Evolutionary conservation across 2,329 filamentous ascomycete genomes (phyloP).

Genomic region (Diaporthe nobilis): DNA sequence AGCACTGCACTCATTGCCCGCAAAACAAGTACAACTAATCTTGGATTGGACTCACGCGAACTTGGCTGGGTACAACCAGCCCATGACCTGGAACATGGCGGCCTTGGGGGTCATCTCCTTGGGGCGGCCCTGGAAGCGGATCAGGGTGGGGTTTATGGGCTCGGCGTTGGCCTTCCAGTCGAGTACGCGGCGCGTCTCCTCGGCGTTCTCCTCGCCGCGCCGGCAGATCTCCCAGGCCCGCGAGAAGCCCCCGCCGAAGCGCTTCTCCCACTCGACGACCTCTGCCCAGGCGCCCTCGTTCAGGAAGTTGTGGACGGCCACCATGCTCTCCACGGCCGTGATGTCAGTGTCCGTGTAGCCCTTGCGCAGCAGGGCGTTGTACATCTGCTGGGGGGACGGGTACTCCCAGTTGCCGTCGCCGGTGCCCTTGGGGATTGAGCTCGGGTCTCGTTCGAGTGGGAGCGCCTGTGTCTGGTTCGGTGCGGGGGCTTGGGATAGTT

Average conservation of each 20-base stretch:
- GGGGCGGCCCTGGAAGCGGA: constrained; percentile 91
- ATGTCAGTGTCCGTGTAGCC: constrained; percentile 95
- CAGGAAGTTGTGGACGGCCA: constrained; percentile 96
- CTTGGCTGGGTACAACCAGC: constrained; percentile 82
- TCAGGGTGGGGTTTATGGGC: constrained; percentile 76
- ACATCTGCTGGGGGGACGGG: constrained; percentile 99
- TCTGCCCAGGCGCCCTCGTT: constrained; percentile 98
- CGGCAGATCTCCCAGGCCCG: constrained; percentile 82
- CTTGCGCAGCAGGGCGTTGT: constrained; percentile 96
- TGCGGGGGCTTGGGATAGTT: constrained; percentile 84
- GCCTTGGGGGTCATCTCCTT: constrained; percentile 94
- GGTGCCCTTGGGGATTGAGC: constrained; percentile 91
- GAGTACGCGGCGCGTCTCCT: constrained; percentile 54
- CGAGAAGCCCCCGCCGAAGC: constrained; percentile 81
- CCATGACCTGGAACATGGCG: constrained; percentile 84
- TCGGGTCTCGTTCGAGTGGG: constrained; percentile 84
- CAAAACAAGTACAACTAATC: background rate
- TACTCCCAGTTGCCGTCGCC: constrained; percentile 93
- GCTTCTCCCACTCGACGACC: constrained; percentile 92
- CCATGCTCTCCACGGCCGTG: constrained; percentile 96
- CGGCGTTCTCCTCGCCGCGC: constrained; percentile 77
- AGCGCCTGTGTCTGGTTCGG: constrained; percentile 80
- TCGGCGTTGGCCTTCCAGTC: constrained; percentile 57
- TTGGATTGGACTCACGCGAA: constrained; percentile 73
- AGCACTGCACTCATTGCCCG: constrained; percentile 8